Evolutionary conservation across 805 yeast genomes (phyloP).

Genomic region (Lachancea nothofagi): DNA sequence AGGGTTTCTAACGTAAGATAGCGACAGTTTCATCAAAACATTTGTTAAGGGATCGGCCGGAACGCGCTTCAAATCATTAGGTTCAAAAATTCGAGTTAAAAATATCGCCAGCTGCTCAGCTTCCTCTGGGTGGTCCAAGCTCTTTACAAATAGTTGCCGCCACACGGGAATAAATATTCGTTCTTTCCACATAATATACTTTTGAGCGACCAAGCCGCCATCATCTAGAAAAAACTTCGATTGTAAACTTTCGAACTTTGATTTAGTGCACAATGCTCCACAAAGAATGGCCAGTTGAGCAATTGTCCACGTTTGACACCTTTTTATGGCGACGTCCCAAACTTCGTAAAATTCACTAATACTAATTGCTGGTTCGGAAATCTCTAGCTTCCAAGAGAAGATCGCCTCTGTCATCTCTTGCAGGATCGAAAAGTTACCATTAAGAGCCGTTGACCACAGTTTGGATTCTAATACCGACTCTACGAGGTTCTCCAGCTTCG

Average conservation of each 20-base stretch:
- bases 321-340: slow-evolving; percentile 19
- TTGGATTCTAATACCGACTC: slow-evolving; percentile 15
- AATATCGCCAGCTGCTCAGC: slow-evolving; percentile 7
- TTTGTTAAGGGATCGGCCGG: slow-evolving; percentile 17
- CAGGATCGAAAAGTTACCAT: slow-evolving; percentile 12
- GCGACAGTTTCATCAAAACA: slow-evolving; percentile 13
- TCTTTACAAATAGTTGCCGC: slow-evolving; percentile 6
- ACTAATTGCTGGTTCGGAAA: slow-evolving; percentile 28
- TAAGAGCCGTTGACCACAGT: slow-evolving; percentile 3
- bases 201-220: slow-evolving; percentile 13
- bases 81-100: slow-evolving; percentile 11
- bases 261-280: slow-evolving; percentile 23
- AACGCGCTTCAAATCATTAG: slow-evolving; percentile 4
- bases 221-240: slow-evolving; percentile 21
- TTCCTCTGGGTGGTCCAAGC: not conserved
- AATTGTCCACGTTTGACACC: slow-evolving; percentile 20
- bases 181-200: slow-evolving; percentile 21
- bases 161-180: slow-evolving; percentile 23
- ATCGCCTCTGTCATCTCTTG: slow-evolving; percentile 21
- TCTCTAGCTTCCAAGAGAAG: slow-evolving; percentile 27
- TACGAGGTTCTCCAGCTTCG: slow-evolving; percentile 14
- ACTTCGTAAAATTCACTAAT: slow-evolving; percentile 20
- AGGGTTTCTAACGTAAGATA: slow-evolving; percentile 9
- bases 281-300: slow-evolving; percentile 20
- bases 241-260: slow-evolving; percentile 18